phyloP scores from a whole-genome alignment of 129 eudicot species.

The Oenanthe sinensis region DNA sequence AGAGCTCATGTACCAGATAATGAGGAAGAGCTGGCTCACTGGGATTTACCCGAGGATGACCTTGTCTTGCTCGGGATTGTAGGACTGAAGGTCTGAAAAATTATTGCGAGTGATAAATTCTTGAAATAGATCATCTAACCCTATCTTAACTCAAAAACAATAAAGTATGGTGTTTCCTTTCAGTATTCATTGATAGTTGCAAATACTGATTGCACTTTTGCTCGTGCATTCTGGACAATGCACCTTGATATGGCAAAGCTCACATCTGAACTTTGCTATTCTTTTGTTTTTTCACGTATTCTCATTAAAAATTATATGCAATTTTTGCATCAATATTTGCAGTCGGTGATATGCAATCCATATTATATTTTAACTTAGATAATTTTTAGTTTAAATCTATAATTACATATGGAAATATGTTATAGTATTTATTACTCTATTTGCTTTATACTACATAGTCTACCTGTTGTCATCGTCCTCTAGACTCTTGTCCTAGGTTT shows the following conservation, averaged over 20 bases:
- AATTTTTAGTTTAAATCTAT: too few species aligned
- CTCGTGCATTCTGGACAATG: neutral
- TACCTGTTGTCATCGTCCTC: neutral
- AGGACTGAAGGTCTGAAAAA: slow-evolving; percentile 66
- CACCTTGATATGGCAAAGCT: neutral
- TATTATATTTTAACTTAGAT: too few species aligned
- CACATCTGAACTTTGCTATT: neutral
- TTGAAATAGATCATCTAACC: neutral
- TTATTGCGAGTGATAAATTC: neutral
- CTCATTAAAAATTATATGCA: too few species aligned
- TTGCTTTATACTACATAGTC: neutral
- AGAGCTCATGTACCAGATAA: slow-evolving; percentile 49
- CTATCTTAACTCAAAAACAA: neutral
- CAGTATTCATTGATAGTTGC: neutral
- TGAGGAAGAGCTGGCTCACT: slow-evolving; percentile 56
- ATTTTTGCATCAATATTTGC: neutral
- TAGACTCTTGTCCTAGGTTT: neutral
- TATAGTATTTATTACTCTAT: too few species aligned
- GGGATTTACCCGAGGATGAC: slow-evolving; percentile 73
- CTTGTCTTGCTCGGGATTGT: slow-evolving; percentile 76
- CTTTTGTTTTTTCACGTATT: neutral
- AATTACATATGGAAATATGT: neutral
- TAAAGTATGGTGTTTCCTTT: neutral
- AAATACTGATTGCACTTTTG: neutral
- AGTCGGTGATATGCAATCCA: neutral